Evolutionary conservation across 768 basidiomycete genomes (phyloP).

Genomic region (Tephrocybe sp.): DNA sequence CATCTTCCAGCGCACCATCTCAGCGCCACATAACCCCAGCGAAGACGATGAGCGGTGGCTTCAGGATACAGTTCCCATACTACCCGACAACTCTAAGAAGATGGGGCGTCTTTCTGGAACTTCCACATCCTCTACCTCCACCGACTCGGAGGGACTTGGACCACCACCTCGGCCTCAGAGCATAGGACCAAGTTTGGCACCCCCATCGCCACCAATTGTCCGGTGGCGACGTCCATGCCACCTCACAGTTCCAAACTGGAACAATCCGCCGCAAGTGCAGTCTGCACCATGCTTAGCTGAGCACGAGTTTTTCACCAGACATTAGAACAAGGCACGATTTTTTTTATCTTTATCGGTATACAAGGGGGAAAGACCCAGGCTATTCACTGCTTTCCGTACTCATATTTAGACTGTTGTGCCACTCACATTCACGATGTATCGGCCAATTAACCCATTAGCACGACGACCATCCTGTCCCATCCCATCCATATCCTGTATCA

Average conservation of each 20-base stretch:
- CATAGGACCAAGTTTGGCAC: constrained; percentile 1
- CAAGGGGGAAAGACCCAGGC: constrained; percentile 21
- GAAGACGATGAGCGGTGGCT: constrained; percentile 61
- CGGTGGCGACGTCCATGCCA: constrained; percentile 16
- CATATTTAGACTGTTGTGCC: neutral
- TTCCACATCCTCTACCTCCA: constrained; percentile 2
- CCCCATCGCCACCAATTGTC: constrained; percentile 22
- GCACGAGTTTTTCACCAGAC: constrained; percentile 4
- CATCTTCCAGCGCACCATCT: constrained; percentile 41
- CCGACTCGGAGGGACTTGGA: neutral
- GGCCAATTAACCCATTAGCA: neutral
- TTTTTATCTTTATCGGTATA: constrained; percentile 14
- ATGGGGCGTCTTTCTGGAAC: constrained; percentile 5
- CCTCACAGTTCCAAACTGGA: constrained; percentile 13
- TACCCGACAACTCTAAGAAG: constrained; percentile 13
- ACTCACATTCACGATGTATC: constrained; percentile 1
- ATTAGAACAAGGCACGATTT: neutral
- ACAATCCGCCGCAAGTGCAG: constrained; percentile 14
- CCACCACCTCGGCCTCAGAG: constrained; percentile 2
- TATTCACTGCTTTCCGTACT: neutral
- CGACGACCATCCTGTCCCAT: neutral
- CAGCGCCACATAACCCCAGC: constrained; percentile 37
- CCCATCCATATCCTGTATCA: neutral
- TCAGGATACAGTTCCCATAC: constrained; percentile 58
- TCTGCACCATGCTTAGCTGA: constrained; percentile 19